Base-by-base conservation (phyloP, 306 rosid species). In the Cicer bijugum region DNA sequence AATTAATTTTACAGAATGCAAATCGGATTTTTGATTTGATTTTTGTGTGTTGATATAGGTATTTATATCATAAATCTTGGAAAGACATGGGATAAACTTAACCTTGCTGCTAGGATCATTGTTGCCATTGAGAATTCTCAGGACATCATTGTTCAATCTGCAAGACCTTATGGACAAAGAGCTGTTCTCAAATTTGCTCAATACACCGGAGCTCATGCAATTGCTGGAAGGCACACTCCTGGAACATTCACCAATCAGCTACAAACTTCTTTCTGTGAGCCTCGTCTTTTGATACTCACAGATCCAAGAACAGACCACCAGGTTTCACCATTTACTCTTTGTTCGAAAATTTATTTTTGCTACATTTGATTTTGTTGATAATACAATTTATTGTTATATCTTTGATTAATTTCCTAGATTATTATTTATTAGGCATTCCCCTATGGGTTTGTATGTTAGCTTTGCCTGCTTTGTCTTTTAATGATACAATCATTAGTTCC, bases 301-400 rank as follows among this genome's bases (percentile, higher is more conserved):
- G 98, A 94, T 61, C 98, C 98, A 33, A 82, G 98, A 72, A 94
- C 98, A 0, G 98, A 91, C 66, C 96, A 89, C 39, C 97, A 93
- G 98, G 97, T 93, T 17, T 2, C 11, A 4, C 37, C 42, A 19
- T 55, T n/a, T n/a, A 47, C 15, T n/a, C 9, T n/a, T 44, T 16
- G 5, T 39, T 52, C 8, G 0, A 6, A 7, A 15, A 11, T 48
- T 14, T 12, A 1, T 37, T 12, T 14, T 60, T 12, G 67, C 19
- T 37, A 7, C 1, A 1, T 37, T 9, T 67, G 9, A 0, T 17
- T 2, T 6, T 6, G 7, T 50, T 50, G 15, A 5, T 50, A 1
- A 48, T 48, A 48, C 12, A 48, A 61, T n/a, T 33, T 2, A 8
- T 38, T 0, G 12, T 20, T 55, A 19, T 8, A 7, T 17, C 2